These are phyloP conservation scores for Rhizodiscina lignyota DNA, from an alignment of 495 filamentous ascomycete species.

Conservation along the genomic window DNA sequence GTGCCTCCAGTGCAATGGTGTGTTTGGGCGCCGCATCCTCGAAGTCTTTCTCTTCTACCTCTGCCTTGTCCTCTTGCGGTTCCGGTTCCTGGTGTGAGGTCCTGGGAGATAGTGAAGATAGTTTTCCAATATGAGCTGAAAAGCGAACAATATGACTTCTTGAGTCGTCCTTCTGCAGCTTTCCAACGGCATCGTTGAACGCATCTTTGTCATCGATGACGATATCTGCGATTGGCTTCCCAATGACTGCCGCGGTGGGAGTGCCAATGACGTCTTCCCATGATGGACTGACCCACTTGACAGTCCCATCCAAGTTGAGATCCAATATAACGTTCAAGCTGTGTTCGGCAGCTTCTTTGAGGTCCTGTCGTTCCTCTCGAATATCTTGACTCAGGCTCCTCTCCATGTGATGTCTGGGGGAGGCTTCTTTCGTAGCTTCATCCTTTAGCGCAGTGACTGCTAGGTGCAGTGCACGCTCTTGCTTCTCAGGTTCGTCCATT, in stretches of 20 bases:
- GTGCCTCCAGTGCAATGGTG: conserved; percentile 70
- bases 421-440: no score
- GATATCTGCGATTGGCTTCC: conserved; percentile 64
- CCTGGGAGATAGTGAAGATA: conserved; percentile 44
- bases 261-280: conserved; percentile 90
- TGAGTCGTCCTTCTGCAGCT: conserved; percentile 84
- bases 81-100: conserved; percentile 7
- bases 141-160: conserved; percentile 86
- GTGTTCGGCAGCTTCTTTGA: conserved; percentile 90
- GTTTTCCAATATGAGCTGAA: conserved; percentile 53
- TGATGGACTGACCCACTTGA: conserved; percentile 93
- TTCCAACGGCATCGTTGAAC: conserved; percentile 69
- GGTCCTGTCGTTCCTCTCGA: conserved; percentile 69
- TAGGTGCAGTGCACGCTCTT: no score
- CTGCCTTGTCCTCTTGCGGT: conserved; percentile 19
- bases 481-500: no score
- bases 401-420: no score
- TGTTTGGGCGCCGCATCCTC: conserved; percentile 29
- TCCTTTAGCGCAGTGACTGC: no score
- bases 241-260: conserved; percentile 50
- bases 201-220: conserved; percentile 52
- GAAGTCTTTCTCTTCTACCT: conserved; percentile 18
- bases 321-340: conserved; percentile 91
- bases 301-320: conserved; percentile 68
- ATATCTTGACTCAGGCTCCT: conserved; percentile 50